Conservation (phyloP, 768 basidiomycete species). For the Austroboletus eburneus region DNA sequence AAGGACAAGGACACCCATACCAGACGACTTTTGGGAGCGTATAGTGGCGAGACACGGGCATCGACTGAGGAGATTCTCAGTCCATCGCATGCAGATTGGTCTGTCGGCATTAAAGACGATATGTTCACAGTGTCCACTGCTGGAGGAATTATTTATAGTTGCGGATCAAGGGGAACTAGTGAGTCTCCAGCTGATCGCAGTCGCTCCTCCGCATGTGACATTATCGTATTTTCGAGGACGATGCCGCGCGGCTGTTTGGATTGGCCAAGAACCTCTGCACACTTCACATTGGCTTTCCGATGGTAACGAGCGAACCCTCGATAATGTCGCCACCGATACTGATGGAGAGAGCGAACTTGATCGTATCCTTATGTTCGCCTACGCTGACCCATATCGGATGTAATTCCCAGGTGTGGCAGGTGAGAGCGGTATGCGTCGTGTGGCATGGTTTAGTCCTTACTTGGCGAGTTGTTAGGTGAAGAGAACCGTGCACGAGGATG, state of each 20-base stretch:
- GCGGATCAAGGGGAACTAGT: conserved; percentile 47
- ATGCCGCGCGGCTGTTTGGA: conserved; percentile 33
- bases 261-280: conserved; percentile 45
- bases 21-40: conserved; percentile 47
- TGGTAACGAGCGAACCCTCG: conserved; percentile 15
- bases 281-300: conserved; percentile 58
- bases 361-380: conserved; percentile 48
- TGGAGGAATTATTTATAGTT: conserved; percentile 65
- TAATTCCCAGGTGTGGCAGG: conserved; percentile 69
- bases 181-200: neutral
- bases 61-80: conserved; percentile 53
- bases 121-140: conserved; percentile 46
- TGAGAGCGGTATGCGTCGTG: conserved; percentile 25
- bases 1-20: conserved; percentile 37
- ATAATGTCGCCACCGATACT: conserved; percentile 14
- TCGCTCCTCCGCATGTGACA: neutral
- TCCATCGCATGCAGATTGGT: conserved; percentile 59
- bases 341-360: conserved; percentile 36
- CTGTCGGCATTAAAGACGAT: conserved; percentile 48
- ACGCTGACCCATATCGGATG: conserved; percentile 62
- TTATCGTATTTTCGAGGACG: conserved; percentile 11
- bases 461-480: conserved; percentile 38
- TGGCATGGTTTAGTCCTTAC: neutral
- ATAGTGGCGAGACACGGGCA: conserved; percentile 49
- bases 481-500: conserved; percentile 34